Evolutionary conservation across 192 early-diverging fungal species (phyloP), one percentile per base, ranked within the genome.

Genomic region (Paraglomus brasilianum): DNA sequence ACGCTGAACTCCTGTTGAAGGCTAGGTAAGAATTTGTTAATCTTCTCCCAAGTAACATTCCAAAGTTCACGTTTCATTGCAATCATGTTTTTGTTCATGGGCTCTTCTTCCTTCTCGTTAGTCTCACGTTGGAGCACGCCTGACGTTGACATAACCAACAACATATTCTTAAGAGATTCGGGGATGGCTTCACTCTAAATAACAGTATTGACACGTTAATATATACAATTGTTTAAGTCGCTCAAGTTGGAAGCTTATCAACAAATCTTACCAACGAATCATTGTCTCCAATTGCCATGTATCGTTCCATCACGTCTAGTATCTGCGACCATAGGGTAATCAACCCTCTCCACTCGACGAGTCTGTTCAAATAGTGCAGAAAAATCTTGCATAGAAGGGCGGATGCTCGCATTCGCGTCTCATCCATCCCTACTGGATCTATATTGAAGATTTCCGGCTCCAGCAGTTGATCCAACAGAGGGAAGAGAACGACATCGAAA

Each of bases 401-500:
- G 0, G 80, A 80, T n/a, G 85, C 88, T 44, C 89, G 75, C 72
- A 88, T 87, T 48, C 88, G 66, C n/a, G 90, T 89, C 76, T 92
- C 92, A 39, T 90, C 89, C 78, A 89, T 86, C 10, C 86, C 87
- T 24, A 59, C 57, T 6, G 87, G 82, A 63, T 92, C 91, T 30
- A 77, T 69, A 48, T 88, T 80, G 9, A 81, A 83, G 46, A 89
- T 77, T 64, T 92, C 93, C 0, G 89, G 87, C 15, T 90, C 85
- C 72, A 93, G 78, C 14, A 98, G 73, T 75, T 92, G 86, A 51
- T 94, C 91, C 57, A 98, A 81, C 49, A 96, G 71, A 40, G 93
- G 94, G 77, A 98, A 93, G 60, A 98, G 69, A 14, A 96, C 91
- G 38, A 89, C 88, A 70, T 92, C 89, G 78, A 98, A 93, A 5